A percentile compares a stretch with the other conserved stretches of the same genome.
phyloP scores from a whole-genome alignment of 345 rosid species.

The Kandelia obovata region DNA sequence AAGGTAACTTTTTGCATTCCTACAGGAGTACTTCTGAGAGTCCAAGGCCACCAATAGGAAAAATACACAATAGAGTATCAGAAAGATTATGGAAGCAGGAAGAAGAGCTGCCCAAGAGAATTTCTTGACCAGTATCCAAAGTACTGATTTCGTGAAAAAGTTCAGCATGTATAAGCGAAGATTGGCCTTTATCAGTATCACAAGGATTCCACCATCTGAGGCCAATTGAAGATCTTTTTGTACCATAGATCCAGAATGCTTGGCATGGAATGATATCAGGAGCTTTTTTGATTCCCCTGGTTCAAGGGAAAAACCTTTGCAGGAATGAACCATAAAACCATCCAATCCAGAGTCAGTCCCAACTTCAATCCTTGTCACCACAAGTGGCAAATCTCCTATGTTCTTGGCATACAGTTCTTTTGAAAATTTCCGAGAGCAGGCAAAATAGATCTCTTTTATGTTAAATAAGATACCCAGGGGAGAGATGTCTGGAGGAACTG shows the following conservation, averaged over 20 bases:
- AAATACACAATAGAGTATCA: conserved; percentile 43
- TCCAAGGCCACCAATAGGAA: conserved; percentile 32
- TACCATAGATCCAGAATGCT: conserved; percentile 41
- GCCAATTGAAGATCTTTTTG: conserved; percentile 53
- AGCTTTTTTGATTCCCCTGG: conserved; percentile 65
- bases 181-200: conserved; percentile 70
- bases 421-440: conserved; percentile 47
- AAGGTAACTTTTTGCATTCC: conserved; percentile 28
- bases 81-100: conserved; percentile 38
- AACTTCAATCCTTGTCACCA: conserved; percentile 49
- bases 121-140: conserved; percentile 63
- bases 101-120: conserved; percentile 37
- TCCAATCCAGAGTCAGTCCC: conserved; percentile 49
- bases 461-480: conserved; percentile 29
- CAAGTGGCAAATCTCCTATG: conserved; percentile 61
- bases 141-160: conserved; percentile 54
- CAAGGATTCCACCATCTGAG: conserved; percentile 51
- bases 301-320: conserved; percentile 49
- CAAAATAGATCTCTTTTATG: conserved; percentile 29
- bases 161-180: conserved; percentile 50
- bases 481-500: conserved; percentile 36
- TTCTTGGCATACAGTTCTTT: conserved; percentile 62
- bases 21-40: conserved; percentile 33
- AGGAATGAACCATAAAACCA: conserved; percentile 55
- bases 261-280: conserved; percentile 47